phyloP scores from a whole-genome alignment of 2,329 filamentous ascomycete species.

The Rhynchosporium graminicola region DNA sequence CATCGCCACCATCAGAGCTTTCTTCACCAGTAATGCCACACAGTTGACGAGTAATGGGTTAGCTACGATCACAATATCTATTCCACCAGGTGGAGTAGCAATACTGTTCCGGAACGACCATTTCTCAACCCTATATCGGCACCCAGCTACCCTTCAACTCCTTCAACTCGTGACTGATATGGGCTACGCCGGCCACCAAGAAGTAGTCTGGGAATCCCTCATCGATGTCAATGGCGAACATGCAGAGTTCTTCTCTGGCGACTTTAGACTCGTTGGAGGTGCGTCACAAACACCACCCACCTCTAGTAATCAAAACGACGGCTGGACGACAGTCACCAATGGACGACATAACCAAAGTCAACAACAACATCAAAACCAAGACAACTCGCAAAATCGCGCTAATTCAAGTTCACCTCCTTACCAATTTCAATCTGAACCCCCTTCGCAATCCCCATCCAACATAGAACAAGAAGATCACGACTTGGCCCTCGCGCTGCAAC shows the following conservation, averaged over 20 bases:
- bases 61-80: constrained; percentile 67
- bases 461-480: constrained; percentile 78
- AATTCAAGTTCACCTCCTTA: constrained; percentile 17
- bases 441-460: constrained; percentile 29
- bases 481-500: constrained; percentile 82
- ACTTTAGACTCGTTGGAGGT: constrained; percentile 82
- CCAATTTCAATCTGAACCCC: constrained; percentile 2
- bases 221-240: constrained; percentile 83
- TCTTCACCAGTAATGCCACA: constrained; percentile 77
- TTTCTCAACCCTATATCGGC: constrained; percentile 90
- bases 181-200: constrained; percentile 82
- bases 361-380: background rate
- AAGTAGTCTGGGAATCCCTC: constrained; percentile 94
- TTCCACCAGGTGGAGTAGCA: constrained; percentile 76
- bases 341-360: constrained; percentile 17
- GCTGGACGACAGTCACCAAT: constrained; percentile 31
- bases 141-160: constrained; percentile 74
- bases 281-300: constrained; percentile 30
- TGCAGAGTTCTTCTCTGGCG: constrained; percentile 83
- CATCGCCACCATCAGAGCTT: constrained; percentile 79
- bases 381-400: background rate
- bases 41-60: constrained; percentile 85
- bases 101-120: constrained; percentile 98
- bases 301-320: constrained; percentile 14
- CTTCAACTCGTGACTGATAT: constrained; percentile 89